Evolutionary conservation across 345 rosid genomes (phyloP), one percentile per base, ranked within the genome.

Genomic region (Geranium rotundifolium): DNA sequence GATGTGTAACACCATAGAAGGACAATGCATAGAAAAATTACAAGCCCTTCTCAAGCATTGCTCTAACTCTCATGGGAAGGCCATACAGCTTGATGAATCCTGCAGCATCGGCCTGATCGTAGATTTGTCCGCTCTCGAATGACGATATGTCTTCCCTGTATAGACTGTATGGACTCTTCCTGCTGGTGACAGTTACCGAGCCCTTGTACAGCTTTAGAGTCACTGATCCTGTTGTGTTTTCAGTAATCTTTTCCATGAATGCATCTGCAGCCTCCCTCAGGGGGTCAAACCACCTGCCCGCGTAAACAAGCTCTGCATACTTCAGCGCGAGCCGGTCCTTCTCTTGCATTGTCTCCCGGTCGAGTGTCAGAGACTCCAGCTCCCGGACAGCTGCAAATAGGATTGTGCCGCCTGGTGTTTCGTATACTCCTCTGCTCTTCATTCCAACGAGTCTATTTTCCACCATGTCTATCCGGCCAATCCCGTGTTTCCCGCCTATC

Each of bases 371-470:
- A 7, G 96, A 79, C 75, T 93, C 99, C 39, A 93, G 86, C 66
- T 90, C 99, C 5, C 82, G 90, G 0, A 57, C 86, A 1, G 95
- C 99, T 17, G 75, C 60, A 64, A 78, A 93, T 9, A 93, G 90
- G 73, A 93, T 85, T 30, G 96, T 87, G 17, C 99, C 97, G 41
- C 99, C 99, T 2, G 97, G 99, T 71, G 99, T 89, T 77, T 89
- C 99, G 62, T 92, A 92, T n/a, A 90, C 95, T 29, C 98, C 98
- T 0, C 97, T 95, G 59, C 95, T 85, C 70, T 92, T 93, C 99
- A 90, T 93, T 31, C 95, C 99, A 13, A 88, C 96, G 16, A 93
- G 82, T 39, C 96, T 81, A 75, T 93, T 90, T 75, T 93, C 99
- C 8, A 93, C 99, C 87, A 86, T 69, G 88, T 89, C 97, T 19